Evolutionary conservation across 2,329 filamentous ascomycete genomes (phyloP).

Genomic region (Ophiocordyceps robertsii): DNA sequence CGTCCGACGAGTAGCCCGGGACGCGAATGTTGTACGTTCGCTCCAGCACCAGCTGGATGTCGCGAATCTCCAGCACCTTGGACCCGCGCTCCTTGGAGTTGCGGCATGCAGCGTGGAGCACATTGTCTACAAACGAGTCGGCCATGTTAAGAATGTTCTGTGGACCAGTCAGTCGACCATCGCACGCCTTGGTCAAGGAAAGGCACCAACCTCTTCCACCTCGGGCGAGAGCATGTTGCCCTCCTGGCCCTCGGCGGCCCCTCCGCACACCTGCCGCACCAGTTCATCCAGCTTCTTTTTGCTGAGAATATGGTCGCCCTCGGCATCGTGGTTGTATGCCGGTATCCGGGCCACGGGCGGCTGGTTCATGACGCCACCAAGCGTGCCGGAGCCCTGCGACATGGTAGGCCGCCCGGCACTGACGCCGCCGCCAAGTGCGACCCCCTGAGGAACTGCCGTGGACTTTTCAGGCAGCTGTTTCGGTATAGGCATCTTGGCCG

Average conservation of each 20-base stretch:
- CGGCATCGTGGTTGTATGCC: constrained; percentile 75
- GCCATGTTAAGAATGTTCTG: constrained; percentile 80
- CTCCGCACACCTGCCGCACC: constrained; percentile 83
- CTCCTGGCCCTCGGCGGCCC: constrained; percentile 56
- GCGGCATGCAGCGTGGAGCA: constrained; percentile 75
- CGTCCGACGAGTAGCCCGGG: constrained; percentile 87
- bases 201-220: constrained; percentile 70
- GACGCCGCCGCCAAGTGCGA: constrained; percentile 50
- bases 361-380: constrained; percentile 75
- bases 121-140: constrained; percentile 88
- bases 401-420: constrained; percentile 67
- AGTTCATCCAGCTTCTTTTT: constrained; percentile 97
- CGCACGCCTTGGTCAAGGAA: background rate
- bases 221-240: constrained; percentile 75
- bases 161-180: background rate
- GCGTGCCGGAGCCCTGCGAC: constrained; percentile 60
- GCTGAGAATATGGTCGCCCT: constrained; percentile 85
- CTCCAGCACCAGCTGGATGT: constrained; percentile 72
- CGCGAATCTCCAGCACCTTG: constrained; percentile 78
- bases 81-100: constrained; percentile 88
- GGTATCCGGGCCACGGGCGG: constrained; percentile 74
- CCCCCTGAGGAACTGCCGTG: constrained; percentile 57
- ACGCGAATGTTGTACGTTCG: constrained; percentile 84
- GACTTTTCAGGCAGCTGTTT: constrained; percentile 61
- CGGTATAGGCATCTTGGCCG: constrained; percentile 65